Percentiles rank a stretch among this genome's conserved stretches.
Evolutionary conservation across 1,284 basidiomycete genomes (phyloP).

Genomic region (Boletus smithii): DNA sequence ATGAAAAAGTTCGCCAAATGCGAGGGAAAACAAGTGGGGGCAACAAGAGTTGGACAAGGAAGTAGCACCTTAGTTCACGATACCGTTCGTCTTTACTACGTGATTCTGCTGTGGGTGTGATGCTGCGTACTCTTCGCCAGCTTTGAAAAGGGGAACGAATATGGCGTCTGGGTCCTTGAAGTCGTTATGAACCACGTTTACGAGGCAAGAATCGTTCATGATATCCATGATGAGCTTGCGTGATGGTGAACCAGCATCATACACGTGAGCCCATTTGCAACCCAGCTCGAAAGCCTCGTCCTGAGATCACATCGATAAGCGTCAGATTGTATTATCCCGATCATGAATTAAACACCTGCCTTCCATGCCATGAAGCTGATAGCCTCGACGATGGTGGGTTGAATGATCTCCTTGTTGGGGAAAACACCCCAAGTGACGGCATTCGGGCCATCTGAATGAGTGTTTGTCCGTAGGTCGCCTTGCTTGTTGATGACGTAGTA

Average conservation of each 20-base stretch:
- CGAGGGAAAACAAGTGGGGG: background rate
- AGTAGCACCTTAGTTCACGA: conserved; percentile 22
- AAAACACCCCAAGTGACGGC: conserved; percentile 99
- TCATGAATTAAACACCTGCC: conserved; percentile 39
- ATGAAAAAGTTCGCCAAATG: conserved; percentile 4
- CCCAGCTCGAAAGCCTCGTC: conserved; percentile 98
- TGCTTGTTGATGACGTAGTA: conserved; percentile 95
- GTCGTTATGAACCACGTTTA: conserved; percentile 98
- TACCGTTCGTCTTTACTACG: conserved; percentile 31
- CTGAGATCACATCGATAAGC: conserved; percentile 36
- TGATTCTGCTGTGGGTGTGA: conserved; percentile 36
- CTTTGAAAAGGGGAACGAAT: conserved; percentile 83
- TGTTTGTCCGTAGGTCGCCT: conserved; percentile 93
- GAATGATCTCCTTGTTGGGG: conserved; percentile 96
- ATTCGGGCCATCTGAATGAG: conserved; percentile 88
- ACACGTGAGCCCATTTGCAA: conserved; percentile 88
- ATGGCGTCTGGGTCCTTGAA: conserved; percentile 84
- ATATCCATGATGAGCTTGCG: conserved; percentile 75
- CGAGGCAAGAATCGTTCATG: conserved; percentile 84
- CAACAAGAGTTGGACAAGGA: background rate
- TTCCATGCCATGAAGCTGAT: conserved; percentile 98
- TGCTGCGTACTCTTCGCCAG: conserved; percentile 57
- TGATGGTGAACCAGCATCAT: conserved; percentile 75
- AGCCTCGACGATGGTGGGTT: conserved; percentile 97
- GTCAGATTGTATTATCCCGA: background rate